Percentiles rank a stretch among this genome's conserved stretches.
Conservation (phyloP, 2,329 filamentous ascomycete species). For the Trichothecium sympodiale region DNA sequence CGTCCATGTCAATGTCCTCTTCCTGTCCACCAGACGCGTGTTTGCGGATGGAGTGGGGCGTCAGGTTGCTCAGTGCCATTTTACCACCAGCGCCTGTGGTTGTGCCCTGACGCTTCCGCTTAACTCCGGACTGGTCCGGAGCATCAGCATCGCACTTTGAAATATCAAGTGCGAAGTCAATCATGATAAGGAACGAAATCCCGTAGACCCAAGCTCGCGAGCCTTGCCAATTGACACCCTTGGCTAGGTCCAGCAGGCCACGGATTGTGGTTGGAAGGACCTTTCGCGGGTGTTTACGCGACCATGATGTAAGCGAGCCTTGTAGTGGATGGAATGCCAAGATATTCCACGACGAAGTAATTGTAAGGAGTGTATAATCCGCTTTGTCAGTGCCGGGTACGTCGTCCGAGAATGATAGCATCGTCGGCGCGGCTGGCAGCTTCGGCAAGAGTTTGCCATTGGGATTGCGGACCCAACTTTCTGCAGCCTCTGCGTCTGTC, state of each 20-base stretch:
- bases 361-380: slow-evolving; percentile 37
- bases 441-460: slow-evolving; percentile 58
- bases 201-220: slow-evolving; percentile 80
- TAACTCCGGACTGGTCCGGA: slow-evolving; percentile 15
- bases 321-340: slow-evolving; percentile 70
- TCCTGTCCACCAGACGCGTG: slow-evolving; percentile 27
- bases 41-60: slow-evolving; percentile 30
- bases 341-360: slow-evolving; percentile 51
- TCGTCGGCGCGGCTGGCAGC: slow-evolving; percentile 51
- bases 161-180: slow-evolving; percentile 69
- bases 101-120: slow-evolving; percentile 40
- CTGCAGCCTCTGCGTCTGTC: slow-evolving; percentile 23
- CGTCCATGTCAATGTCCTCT: slow-evolving; percentile 26
- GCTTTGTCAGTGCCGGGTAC: slow-evolving; percentile 21
- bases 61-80: slow-evolving; percentile 35
- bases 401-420: slow-evolving; percentile 56
- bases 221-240: slow-evolving; percentile 77
- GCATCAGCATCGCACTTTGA: slow-evolving; percentile 20
- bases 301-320: slow-evolving; percentile 76
- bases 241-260: slow-evolving; percentile 65
- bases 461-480: slow-evolving; percentile 67
- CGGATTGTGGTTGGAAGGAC: slow-evolving; percentile 65
- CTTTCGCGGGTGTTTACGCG: slow-evolving; percentile 66
- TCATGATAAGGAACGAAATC: slow-evolving; percentile 79
- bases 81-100: slow-evolving; percentile 41